These are phyloP conservation scores for Lasiodiplodia sp. DNA, from an alignment of 2,329 filamentous ascomycete genomes.

Conservation along the genomic window DNA sequence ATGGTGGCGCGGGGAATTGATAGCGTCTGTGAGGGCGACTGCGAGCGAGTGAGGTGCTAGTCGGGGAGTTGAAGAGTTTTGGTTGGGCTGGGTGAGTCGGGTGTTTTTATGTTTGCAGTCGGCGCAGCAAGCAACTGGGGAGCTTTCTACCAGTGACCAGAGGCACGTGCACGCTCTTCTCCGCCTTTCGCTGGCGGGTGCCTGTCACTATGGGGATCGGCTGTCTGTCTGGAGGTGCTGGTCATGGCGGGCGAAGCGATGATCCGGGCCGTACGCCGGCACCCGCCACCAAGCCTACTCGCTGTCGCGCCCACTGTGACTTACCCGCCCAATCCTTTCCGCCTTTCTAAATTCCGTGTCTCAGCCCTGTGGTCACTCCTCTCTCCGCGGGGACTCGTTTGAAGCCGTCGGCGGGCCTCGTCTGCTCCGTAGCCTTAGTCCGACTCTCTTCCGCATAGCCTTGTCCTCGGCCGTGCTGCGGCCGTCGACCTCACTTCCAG, in stretches of 20 bases:
- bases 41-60: not conserved
- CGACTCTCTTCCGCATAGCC: not conserved
- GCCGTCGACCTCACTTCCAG: too few species aligned
- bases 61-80: conserved; percentile 16
- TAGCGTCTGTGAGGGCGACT: not conserved
- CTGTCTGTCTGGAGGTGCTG: conserved; percentile 17
- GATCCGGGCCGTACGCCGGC: conserved; percentile 20
- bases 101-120: not conserved
- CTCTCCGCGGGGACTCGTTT: not conserved
- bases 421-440: not conserved
- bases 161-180: not conserved
- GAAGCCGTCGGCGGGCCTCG: not conserved
- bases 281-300: conserved; percentile 3
- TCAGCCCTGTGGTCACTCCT: not conserved
- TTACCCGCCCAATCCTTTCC: not conserved
- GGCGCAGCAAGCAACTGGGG: not conserved
- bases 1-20: not conserved
- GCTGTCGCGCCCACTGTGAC: not conserved
- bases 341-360: too few species aligned
- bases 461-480: not conserved
- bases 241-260: conserved; percentile 18
- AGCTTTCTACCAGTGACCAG: not conserved
- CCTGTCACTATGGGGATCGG: not conserved
- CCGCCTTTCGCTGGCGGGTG: not conserved
- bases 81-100: conserved; percentile 5